These are phyloP conservation scores for Phragmites australis DNA, from an alignment of 176 grass and related monocot species.

Conservation along the genomic window DNA sequence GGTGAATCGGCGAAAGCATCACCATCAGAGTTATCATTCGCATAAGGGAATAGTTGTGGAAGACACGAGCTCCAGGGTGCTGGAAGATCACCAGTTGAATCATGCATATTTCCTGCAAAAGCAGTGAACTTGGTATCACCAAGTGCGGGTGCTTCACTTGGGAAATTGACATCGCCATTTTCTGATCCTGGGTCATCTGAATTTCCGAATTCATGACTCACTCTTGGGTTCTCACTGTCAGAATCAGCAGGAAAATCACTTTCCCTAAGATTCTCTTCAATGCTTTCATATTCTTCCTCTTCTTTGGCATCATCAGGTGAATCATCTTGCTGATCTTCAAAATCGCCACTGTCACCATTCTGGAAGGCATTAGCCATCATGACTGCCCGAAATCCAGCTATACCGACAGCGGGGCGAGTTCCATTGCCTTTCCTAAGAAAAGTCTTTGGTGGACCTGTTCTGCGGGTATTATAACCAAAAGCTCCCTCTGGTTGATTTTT, in stretches of 20 bases:
- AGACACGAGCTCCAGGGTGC: slow-evolving; percentile 48
- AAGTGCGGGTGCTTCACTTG: slow-evolving; percentile 26
- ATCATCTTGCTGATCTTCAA: slow-evolving; percentile 58
- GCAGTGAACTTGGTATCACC: slow-evolving; percentile 41
- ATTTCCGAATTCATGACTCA: slow-evolving; percentile 56
- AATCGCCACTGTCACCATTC: slow-evolving; percentile 51
- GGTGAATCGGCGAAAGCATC: slow-evolving; percentile 82
- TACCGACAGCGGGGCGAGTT: slow-evolving; percentile 34
- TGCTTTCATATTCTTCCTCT: slow-evolving; percentile 80
- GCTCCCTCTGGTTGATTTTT: slow-evolving; percentile 42
- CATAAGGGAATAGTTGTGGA: slow-evolving; percentile 59
- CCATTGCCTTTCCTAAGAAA: slow-evolving; percentile 65
- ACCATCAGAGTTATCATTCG: slow-evolving; percentile 72
- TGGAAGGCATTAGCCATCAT: slow-evolving; percentile 47
- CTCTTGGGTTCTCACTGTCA: slow-evolving; percentile 78
- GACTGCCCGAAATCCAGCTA: slow-evolving; percentile 42
- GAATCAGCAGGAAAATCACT: slow-evolving; percentile 70
- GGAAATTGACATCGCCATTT: slow-evolving; percentile 52
- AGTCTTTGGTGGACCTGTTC: slow-evolving; percentile 43
- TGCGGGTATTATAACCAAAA: slow-evolving; percentile 45
- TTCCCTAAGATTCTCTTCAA: slow-evolving; percentile 63
- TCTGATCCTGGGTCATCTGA: slow-evolving; percentile 82
- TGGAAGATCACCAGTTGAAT: slow-evolving; percentile 53
- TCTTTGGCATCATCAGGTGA: slow-evolving; percentile 66
- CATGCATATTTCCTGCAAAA: slow-evolving; percentile 53